These are phyloP conservation scores for Heritiera littoralis DNA, from an alignment of 345 rosid genomes.

Conservation along the genomic window DNA sequence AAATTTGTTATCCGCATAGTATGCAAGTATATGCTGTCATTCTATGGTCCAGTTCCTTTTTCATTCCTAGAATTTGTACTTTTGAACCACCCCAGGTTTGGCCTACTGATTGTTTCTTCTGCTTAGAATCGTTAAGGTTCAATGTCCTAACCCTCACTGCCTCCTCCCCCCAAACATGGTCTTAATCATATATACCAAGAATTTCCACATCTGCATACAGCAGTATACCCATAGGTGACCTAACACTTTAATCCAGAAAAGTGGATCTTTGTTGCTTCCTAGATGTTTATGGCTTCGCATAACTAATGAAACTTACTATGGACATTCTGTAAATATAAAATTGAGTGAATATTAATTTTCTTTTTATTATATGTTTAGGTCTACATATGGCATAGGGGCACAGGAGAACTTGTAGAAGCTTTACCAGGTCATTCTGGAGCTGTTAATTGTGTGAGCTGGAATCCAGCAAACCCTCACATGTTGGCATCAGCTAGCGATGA, in stretches of 20 bases:
- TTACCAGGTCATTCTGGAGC: constrained; percentile 72
- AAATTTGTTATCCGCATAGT: background rate
- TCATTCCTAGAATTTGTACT: background rate
- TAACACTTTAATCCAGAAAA: background rate
- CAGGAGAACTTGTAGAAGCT: constrained; percentile 48
- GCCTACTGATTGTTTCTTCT: background rate
- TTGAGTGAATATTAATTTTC: background rate
- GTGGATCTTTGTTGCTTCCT: background rate
- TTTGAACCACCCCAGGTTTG: background rate
- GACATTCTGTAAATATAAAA: background rate
- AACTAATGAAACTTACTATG: background rate
- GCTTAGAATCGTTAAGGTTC: background rate
- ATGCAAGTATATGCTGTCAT: background rate
- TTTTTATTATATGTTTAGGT: constrained; percentile 39
- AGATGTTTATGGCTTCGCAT: background rate
- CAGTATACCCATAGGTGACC: background rate
- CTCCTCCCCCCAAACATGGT: background rate
- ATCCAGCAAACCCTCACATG: constrained; percentile 68
- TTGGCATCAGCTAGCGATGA: constrained; percentile 79
- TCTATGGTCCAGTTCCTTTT: background rate
- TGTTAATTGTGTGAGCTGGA: constrained; percentile 80
- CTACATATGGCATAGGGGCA: constrained; percentile 61
- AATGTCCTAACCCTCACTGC: background rate
- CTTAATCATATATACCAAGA: background rate
- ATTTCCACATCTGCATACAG: background rate